These are phyloP conservation scores for Rhynchosporium agropyri DNA, from an alignment of 2,329 filamentous ascomycete genomes.

Conservation along the genomic window DNA sequence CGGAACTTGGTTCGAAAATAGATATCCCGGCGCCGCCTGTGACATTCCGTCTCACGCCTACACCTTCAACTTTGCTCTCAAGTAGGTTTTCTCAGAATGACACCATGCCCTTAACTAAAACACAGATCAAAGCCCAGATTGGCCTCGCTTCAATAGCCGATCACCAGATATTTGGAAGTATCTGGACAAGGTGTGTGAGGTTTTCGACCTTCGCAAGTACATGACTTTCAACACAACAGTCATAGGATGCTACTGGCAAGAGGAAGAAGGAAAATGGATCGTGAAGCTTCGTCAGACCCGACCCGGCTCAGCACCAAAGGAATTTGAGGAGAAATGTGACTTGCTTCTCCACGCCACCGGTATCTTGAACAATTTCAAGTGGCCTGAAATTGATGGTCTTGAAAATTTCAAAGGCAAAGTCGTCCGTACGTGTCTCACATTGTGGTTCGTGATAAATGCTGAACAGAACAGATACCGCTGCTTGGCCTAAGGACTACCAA, in stretches of 20 bases:
- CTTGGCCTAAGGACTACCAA: constrained; percentile 46
- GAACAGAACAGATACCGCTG: constrained; percentile 46
- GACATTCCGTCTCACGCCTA: constrained; percentile 38
- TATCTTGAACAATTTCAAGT: constrained; percentile 43
- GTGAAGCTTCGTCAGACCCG: constrained; percentile 49
- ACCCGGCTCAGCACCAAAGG: constrained; percentile 20
- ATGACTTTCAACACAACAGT: constrained; percentile 55
- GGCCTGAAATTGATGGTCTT: constrained; percentile 53
- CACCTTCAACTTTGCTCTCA: constrained; percentile 60
- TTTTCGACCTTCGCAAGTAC: constrained; percentile 53
- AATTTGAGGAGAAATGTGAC: constrained; percentile 36
- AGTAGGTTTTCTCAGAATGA: constrained; percentile 36
- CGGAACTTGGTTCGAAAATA: constrained; percentile 46
- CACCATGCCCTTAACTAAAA: neutral
- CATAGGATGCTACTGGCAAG: constrained; percentile 51
- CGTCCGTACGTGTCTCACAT: constrained; percentile 49
- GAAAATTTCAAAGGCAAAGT: constrained; percentile 50
- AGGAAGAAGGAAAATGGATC: constrained; percentile 52
- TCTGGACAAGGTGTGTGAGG: constrained; percentile 51
- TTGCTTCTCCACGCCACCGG: constrained; percentile 36
- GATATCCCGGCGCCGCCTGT: constrained; percentile 45
- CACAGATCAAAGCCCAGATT: constrained; percentile 45
- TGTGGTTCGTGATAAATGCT: constrained; percentile 37
- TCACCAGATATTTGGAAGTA: constrained; percentile 60
- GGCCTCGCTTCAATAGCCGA: constrained; percentile 58